Conservation (phyloP, 2,329 filamentous ascomycete species). For the Penicillium italicum region DNA sequence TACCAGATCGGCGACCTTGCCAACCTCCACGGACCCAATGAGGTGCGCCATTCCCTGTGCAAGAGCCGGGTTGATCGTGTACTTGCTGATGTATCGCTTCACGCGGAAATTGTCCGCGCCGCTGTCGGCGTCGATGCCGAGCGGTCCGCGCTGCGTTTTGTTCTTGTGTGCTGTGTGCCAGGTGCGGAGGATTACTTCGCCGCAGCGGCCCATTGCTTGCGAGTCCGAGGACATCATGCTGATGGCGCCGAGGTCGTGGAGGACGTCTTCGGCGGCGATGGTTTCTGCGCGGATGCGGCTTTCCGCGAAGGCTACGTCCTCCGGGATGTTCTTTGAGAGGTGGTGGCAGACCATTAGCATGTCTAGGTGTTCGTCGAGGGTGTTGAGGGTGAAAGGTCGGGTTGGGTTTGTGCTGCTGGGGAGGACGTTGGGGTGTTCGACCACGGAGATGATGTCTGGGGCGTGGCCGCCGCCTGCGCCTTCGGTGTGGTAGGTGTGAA, state of each 20-base stretch:
- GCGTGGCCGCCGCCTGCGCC: constrained; percentile 92
- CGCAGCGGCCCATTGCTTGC: constrained; percentile 94
- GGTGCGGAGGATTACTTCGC: constrained; percentile 86
- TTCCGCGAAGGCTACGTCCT: constrained; percentile 94
- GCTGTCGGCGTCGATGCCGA: constrained; percentile 74
- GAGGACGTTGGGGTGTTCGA: constrained; percentile 82
- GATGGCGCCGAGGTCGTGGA: constrained; percentile 92
- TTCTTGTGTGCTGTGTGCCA: constrained; percentile 99
- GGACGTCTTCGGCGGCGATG: constrained; percentile 92
- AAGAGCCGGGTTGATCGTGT: constrained; percentile 90
- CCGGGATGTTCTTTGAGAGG: constrained; percentile 83
- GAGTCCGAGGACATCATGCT: constrained; percentile 97
- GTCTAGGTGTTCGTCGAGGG: constrained; percentile 91
- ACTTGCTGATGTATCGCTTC: constrained; percentile 90
- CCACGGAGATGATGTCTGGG: constrained; percentile 91
- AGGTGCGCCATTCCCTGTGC: constrained; percentile 86
- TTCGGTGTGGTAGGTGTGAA: constrained; percentile 97
- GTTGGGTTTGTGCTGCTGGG: constrained; percentile 92
- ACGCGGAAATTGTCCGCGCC: constrained; percentile 87
- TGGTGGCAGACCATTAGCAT: constrained; percentile 99
- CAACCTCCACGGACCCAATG: constrained; percentile 81
- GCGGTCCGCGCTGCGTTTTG: constrained; percentile 72
- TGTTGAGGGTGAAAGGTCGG: constrained; percentile 84
- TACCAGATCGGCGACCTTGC: constrained; percentile 85
- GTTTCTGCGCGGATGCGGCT: constrained; percentile 92